Percentiles rank a stretch among this genome's conserved stretches.
These are phyloP conservation scores for Liriodendron chinense DNA, from an alignment of 164 flowering plant species.

Conservation along the genomic window DNA sequence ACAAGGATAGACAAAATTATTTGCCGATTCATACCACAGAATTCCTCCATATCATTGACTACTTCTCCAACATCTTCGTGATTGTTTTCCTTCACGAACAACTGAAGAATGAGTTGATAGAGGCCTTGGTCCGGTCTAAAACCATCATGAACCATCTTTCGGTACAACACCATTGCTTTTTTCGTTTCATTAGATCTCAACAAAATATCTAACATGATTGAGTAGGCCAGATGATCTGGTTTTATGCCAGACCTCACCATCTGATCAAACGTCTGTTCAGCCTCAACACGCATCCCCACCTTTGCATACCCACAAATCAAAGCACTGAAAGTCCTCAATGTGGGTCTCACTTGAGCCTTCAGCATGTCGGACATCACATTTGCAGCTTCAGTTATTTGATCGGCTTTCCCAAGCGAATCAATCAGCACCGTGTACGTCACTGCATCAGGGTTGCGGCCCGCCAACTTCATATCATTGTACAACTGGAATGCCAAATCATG, in stretches of 20 bases:
- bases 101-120: slow-evolving; percentile 51
- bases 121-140: slow-evolving; percentile 56
- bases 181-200: slow-evolving; percentile 55
- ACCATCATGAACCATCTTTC: slow-evolving; percentile 64
- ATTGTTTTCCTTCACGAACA: slow-evolving; percentile 50
- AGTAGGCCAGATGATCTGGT: slow-evolving; percentile 83
- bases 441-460: slow-evolving; percentile 71
- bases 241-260: slow-evolving; percentile 78
- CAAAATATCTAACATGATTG: slow-evolving; percentile 78
- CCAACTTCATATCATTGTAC: slow-evolving; percentile 68
- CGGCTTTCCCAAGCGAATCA: slow-evolving; percentile 89
- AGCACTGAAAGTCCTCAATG: slow-evolving; percentile 81
- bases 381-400: slow-evolving; percentile 66
- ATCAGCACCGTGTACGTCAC: slow-evolving; percentile 87
- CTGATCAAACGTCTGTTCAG: slow-evolving; percentile 63
- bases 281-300: slow-evolving; percentile 71
- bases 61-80: slow-evolving; percentile 43
- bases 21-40: slow-evolving; percentile 51
- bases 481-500: slow-evolving; percentile 65
- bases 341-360: slow-evolving; percentile 70
- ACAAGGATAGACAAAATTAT: slow-evolving; percentile 58
- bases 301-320: slow-evolving; percentile 90
- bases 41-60: slow-evolving; percentile 60
- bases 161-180: slow-evolving; percentile 56
- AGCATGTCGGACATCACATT: slow-evolving; percentile 84